Conservation (phyloP, 2,329 filamentous ascomycete genomes). For the Ploettnerulaceae sp. region DNA sequence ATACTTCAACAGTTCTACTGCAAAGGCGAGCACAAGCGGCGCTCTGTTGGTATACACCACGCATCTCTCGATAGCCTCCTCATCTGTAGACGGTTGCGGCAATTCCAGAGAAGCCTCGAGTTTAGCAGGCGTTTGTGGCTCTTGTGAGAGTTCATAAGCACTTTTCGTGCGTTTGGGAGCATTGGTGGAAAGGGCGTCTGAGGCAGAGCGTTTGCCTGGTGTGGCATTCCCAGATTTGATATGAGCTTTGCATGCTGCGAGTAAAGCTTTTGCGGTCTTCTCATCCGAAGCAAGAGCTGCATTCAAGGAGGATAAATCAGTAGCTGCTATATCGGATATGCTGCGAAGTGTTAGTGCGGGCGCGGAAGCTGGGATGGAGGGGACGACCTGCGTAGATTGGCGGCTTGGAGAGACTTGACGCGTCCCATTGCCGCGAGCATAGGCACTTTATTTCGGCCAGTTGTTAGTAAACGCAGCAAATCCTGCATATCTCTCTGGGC, state of each 20-base stretch:
- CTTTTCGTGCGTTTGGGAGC: slow-evolving; percentile 26
- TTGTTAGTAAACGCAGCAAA: slow-evolving; percentile 54
- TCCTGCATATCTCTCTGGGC: slow-evolving; percentile 56
- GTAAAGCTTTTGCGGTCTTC: slow-evolving; percentile 32
- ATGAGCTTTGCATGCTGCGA: slow-evolving; percentile 29
- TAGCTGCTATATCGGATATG: slow-evolving; percentile 29
- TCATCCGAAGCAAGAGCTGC: slow-evolving; percentile 26
- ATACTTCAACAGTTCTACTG: slow-evolving; percentile 65
- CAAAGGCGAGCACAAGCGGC: slow-evolving; percentile 76
- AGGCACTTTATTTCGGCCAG: slow-evolving; percentile 47
- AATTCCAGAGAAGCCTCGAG: slow-evolving; percentile 59
- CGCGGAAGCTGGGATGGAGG: slow-evolving; percentile 10
- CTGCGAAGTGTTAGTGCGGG: slow-evolving; percentile 20
- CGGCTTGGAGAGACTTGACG: slow-evolving; percentile 52
- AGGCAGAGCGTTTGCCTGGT: slow-evolving; percentile 22
- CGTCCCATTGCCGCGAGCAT: slow-evolving; percentile 56
- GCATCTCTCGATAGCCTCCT: slow-evolving; percentile 53
- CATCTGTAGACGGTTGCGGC: slow-evolving; percentile 49
- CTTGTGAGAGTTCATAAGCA: slow-evolving; percentile 27
- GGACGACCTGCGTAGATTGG: slow-evolving; percentile 50
- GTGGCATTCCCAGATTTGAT: slow-evolving; percentile 17
- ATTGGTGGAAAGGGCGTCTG: slow-evolving; percentile 12
- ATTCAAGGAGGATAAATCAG: slow-evolving; percentile 22
- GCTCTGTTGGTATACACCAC: slow-evolving; percentile 72
- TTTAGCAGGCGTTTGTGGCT: slow-evolving; percentile 44